Base-by-base conservation (phyloP, 371 early-diverging fungal genomes). In the Saksenaea vasiformis region DNA sequence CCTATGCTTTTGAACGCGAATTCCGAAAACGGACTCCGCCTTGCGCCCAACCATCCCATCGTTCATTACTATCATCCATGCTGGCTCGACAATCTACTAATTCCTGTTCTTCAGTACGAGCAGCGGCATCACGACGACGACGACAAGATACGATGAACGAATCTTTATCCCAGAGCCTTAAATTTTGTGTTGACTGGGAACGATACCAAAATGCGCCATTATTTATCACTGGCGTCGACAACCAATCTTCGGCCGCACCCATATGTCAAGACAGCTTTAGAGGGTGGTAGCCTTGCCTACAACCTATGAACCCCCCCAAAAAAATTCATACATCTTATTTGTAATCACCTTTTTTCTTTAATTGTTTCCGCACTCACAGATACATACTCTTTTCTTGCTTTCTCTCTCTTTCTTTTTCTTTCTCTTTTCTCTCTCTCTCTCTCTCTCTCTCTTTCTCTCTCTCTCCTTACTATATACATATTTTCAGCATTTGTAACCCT, bases 181-280 rank as follows among this genome's bases (percentile, higher is more conserved):
- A 54, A 28, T 24, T 53, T 15, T 69, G 65, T 36, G 65, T 69
- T 26, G 65, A 69, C 31, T 69, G 70, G 70, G 70, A 69, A 60
- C 61, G 62, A 22, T 59, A 31, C 13, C 70, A 69, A 58, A 69
- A 69, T 51, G 34, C 41, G 24, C 31, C 24, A 14, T 47, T 57
- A 2, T 44, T 22, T 54, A 24, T 31, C 19, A 17, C 34, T 19
- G 44, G n/a, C 19, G 66, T 68, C 9, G 44, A 56, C 31, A 78
- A 74, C 47, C 75, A 70, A 19, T 61, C 68, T 31, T 35, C 55
- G 27, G 37, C 55, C 19, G 11, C 41, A 31, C 60, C 54, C 14
- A 43, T 9, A 56, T 63, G 17, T 63, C 64, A 36, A 56, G 54
- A 58, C 31, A 54, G 60, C 35, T 58, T 62, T 41, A 54, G 13